Percentiles rank a stretch among this genome's conserved stretches.
Conservation (phyloP, 768 basidiomycete species). For the Termitomyces sp. region DNA sequence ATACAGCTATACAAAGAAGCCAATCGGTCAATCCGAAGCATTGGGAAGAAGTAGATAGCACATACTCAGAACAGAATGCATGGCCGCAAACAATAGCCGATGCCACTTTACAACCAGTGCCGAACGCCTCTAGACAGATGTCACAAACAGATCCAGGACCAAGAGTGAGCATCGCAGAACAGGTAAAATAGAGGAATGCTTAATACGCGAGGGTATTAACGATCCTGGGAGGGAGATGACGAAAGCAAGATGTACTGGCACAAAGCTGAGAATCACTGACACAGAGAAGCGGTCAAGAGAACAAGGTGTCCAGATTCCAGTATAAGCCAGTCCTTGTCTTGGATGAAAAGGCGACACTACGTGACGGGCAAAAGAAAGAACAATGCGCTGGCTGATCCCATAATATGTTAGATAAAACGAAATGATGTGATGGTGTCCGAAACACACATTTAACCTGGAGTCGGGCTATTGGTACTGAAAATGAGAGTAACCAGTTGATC, state of each 20-base stretch:
- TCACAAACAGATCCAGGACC: conserved; percentile 67
- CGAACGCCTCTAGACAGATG: conserved; percentile 67
- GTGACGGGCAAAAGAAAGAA: background rate
- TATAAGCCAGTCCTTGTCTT: background rate
- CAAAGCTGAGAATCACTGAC: background rate
- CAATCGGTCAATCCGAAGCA: conserved; percentile 5
- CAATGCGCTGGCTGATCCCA: background rate
- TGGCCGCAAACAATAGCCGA: conserved; percentile 70
- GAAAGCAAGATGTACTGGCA: background rate
- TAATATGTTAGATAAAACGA: background rate
- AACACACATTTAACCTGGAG: background rate
- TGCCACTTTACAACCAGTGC: conserved; percentile 46
- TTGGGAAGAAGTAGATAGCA: conserved; percentile 6
- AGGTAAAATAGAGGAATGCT: conserved; percentile 11
- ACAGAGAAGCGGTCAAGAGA: too few species aligned
- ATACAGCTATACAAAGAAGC: conserved; percentile 43
- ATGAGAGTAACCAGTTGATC: background rate
- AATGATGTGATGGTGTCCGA: background rate
- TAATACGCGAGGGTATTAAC: conserved; percentile 5
- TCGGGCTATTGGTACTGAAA: background rate
- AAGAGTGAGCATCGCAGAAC: conserved; percentile 56
- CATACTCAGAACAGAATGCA: conserved; percentile 53
- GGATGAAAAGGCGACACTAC: background rate
- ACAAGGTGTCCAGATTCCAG: background rate
- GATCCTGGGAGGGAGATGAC: background rate